Evolutionary conservation across 345 rosid genomes (phyloP).

Genomic region (Bruguiera sexangula): DNA sequence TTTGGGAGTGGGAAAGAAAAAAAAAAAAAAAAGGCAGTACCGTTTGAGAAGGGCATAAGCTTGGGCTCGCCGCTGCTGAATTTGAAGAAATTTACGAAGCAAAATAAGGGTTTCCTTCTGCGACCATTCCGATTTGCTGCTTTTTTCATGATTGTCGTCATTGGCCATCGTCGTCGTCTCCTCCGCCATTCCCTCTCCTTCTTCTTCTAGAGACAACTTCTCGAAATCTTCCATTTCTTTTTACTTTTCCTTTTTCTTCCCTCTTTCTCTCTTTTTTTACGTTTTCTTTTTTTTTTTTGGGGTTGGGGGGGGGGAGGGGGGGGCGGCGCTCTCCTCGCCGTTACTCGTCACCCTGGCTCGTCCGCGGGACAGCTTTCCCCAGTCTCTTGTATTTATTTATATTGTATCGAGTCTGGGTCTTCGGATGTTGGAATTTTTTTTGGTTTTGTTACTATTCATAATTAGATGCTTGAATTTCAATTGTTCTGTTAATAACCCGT

Average conservation of each 20-base stretch:
- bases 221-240: slow-evolving; percentile 61
- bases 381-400: too few species aligned
- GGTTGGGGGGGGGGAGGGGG: too few species aligned
- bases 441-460: too few species aligned
- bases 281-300: not conserved
- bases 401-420: too few species aligned
- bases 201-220: slow-evolving; percentile 58
- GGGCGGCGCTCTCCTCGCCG: too few species aligned
- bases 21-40: slow-evolving; percentile 21
- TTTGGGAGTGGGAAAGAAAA: not conserved
- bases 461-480: too few species aligned
- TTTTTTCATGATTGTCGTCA: not conserved
- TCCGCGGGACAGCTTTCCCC: too few species aligned
- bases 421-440: too few species aligned
- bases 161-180: slow-evolving; percentile 12
- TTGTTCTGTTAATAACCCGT: too few species aligned
- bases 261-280: not conserved
- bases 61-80: slow-evolving; percentile 85
- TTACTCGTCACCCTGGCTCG: too few species aligned
- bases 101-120: slow-evolving; percentile 37
- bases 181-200: slow-evolving; percentile 41
- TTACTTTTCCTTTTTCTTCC: not conserved
- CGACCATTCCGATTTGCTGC: not conserved
- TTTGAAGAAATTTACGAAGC: slow-evolving; percentile 59
- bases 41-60: slow-evolving; percentile 78